Conservation (phyloP, 2,329 filamentous ascomycete species). For the Aureobasidium uvarum region DNA sequence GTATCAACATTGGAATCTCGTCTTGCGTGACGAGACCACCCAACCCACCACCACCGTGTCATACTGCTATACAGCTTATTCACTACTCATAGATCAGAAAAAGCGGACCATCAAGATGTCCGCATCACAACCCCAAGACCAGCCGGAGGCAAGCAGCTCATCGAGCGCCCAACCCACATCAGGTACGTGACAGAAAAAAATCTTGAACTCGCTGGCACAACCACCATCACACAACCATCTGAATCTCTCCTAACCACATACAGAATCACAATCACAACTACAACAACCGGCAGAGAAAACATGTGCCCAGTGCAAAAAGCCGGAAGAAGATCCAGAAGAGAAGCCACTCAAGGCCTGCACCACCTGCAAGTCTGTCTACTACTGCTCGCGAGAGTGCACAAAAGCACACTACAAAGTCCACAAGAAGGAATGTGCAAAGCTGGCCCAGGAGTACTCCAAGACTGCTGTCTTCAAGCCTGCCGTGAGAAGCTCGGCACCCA, state of each 20-base stretch:
- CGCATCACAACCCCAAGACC: conserved; percentile 10
- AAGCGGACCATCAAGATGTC: conserved; percentile 2
- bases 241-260: not conserved
- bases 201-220: not conserved
- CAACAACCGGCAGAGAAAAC: conserved; percentile 11
- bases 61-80: not conserved
- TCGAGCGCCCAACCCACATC: conserved; percentile 14
- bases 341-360: conserved; percentile 40
- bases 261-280: not conserved
- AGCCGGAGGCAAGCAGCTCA: conserved; percentile 11
- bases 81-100: no score
- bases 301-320: conserved; percentile 22
- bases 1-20: not conserved
- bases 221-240: not conserved
- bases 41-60: not conserved
- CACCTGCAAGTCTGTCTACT: conserved; percentile 42
- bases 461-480: conserved; percentile 43
- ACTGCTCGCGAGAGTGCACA: conserved; percentile 45
- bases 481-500: conserved; percentile 36
- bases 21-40: not conserved
- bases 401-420: conserved; percentile 43
- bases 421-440: conserved; percentile 42
- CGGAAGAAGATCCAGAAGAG: conserved; percentile 19
- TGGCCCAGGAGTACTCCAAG: conserved; percentile 43
- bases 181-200: conserved; percentile 6